Evolutionary conservation across 768 basidiomycete genomes (phyloP).

Genomic region (Lactifluus hygrophoroides): DNA sequence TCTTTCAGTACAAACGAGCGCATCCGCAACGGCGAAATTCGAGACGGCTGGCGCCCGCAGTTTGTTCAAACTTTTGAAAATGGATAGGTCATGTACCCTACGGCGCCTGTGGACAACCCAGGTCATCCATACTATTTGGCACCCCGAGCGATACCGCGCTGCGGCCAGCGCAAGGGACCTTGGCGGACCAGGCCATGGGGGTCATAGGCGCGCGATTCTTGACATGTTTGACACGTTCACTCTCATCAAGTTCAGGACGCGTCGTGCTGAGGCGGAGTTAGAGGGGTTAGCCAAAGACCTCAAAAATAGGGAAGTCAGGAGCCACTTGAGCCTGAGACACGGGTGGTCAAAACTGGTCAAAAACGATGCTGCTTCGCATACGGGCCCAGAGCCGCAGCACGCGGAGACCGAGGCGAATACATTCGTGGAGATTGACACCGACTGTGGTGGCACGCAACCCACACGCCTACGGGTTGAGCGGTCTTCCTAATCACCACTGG

Average conservation of each 20-base stretch:
- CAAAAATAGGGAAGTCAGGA: neutral
- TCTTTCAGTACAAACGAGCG: no score
- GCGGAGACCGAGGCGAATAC: neutral
- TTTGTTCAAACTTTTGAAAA: no score
- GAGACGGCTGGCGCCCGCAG: no score
- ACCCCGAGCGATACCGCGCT: constrained; percentile 80
- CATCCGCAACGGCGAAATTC: no score
- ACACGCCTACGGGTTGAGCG: no score
- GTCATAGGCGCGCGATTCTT: constrained; percentile 79
- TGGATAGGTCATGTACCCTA: constrained; percentile 30
- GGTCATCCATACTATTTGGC: constrained; percentile 74
- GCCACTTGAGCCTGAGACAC: neutral
- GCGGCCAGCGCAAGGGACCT: constrained; percentile 44
- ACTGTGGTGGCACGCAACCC: no score
- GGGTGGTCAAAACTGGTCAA: no score
- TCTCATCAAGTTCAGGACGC: constrained; percentile 69
- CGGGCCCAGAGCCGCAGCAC: neutral
- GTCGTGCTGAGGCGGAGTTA: neutral
- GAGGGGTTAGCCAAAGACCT: constrained; percentile 5
- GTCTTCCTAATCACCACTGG: no score
- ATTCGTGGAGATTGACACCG: no score
- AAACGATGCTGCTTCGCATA: neutral
- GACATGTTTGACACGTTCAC: constrained; percentile 99
- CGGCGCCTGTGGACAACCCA: constrained; percentile 23
- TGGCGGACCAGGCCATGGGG: constrained; percentile 13